These are phyloP conservation scores for Fusarium sp. DNA, from an alignment of 2,329 filamentous ascomycete species.

Conservation along the genomic window DNA sequence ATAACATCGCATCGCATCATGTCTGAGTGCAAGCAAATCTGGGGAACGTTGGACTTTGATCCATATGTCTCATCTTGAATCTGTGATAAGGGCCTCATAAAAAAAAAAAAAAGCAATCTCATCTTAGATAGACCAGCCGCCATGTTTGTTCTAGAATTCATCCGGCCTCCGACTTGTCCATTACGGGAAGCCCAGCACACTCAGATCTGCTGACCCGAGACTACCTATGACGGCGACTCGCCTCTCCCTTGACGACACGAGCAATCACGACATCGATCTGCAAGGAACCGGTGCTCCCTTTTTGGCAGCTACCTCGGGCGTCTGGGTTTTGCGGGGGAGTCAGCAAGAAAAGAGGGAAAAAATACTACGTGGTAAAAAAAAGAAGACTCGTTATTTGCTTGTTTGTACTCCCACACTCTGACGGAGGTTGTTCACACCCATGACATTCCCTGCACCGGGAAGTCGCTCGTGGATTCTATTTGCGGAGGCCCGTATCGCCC, in stretches of 20 bases:
- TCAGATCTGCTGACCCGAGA: conserved; percentile 22
- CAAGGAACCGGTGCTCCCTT: conserved; percentile 35
- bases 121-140: not conserved
- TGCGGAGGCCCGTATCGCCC: conserved; percentile 2
- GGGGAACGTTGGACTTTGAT: conserved; percentile 1
- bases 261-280: conserved; percentile 34
- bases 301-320: conserved; percentile 19
- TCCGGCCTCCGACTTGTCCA: not conserved
- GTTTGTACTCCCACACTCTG: conserved; percentile 26
- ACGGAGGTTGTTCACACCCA: conserved; percentile 32
- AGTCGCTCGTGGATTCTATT: conserved; percentile 35
- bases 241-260: conserved; percentile 28
- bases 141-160: not conserved
- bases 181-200: not conserved
- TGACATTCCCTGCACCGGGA: conserved; percentile 29
- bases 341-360: too few species aligned
- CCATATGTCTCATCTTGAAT: not conserved
- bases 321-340: conserved; percentile 27
- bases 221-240: conserved; percentile 5
- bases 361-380: not conserved
- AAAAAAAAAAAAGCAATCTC: not conserved
- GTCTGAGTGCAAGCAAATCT: not conserved
- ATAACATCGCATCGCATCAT: not conserved
- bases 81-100: not conserved
- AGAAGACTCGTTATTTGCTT: not conserved